Conservation (phyloP, 257 asterid genomes). For the Solanum tacnaense region DNA sequence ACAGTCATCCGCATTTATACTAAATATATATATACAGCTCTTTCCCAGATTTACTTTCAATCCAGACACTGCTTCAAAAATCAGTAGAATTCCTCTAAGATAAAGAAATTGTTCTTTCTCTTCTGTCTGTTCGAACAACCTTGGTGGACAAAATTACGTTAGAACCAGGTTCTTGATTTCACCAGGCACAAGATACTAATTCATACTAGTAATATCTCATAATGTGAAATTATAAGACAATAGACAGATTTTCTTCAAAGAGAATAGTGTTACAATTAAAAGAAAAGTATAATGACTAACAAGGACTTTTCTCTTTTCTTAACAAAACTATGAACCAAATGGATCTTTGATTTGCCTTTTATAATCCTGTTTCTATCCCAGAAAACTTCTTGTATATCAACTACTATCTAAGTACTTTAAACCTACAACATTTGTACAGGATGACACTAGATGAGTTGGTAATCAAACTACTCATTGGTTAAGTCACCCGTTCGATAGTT, state of each 20-base stretch:
- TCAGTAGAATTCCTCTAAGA: too few relatives aligned
- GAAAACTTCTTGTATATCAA: neutral
- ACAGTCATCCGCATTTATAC: too few relatives aligned
- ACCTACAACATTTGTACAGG: neutral
- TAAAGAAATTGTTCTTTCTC: too few relatives aligned
- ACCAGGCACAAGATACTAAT: neutral
- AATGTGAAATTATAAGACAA: neutral
- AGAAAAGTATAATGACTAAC: neutral
- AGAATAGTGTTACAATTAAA: neutral
- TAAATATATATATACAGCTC: too few relatives aligned
- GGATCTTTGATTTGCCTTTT: neutral
- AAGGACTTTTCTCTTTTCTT: neutral
- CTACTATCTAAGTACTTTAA: neutral
- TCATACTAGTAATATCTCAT: neutral
- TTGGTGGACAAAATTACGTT: too few relatives aligned
- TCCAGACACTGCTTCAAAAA: too few relatives aligned
- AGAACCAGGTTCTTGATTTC: neutral
- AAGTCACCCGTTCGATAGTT: constrained; percentile 33
- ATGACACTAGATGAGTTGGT: neutral
- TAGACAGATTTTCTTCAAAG: neutral
- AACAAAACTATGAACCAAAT: neutral
- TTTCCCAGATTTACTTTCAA: too few relatives aligned
- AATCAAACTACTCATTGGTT: neutral
- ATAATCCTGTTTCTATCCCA: neutral
- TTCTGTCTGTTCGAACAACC: neutral